Evolutionary conservation across 768 basidiomycete species (phyloP).

Genomic region (Hypholoma sublateritium): DNA sequence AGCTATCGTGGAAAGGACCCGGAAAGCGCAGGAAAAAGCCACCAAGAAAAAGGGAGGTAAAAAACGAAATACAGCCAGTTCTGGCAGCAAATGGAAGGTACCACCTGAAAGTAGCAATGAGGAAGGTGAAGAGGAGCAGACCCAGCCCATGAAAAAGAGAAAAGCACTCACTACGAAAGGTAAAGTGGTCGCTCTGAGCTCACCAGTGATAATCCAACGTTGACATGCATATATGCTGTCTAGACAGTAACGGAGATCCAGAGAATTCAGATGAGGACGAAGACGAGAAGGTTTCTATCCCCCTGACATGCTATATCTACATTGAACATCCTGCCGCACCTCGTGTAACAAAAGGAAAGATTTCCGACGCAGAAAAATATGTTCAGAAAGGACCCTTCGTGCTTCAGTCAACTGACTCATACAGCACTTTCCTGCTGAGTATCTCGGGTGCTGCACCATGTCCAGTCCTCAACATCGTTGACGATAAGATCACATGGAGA

Average conservation of each 20-base stretch:
- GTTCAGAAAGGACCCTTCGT: conserved; percentile 5
- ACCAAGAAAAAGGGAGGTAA: background rate
- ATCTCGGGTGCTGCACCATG: background rate
- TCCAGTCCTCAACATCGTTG: background rate
- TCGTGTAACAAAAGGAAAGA: too few relatives aligned
- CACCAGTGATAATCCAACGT: background rate
- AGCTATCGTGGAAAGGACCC: background rate
- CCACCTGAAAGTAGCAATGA: too few relatives aligned
- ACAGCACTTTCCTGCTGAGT: background rate
- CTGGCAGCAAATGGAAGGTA: background rate
- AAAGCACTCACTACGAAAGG: background rate
- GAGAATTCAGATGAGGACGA: too few relatives aligned
- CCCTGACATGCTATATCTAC: too few relatives aligned
- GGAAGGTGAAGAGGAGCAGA: background rate
- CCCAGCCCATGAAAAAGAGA: background rate
- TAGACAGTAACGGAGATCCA: too few relatives aligned
- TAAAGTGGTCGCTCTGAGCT: background rate
- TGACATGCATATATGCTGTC: too few relatives aligned
- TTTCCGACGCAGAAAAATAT: background rate
- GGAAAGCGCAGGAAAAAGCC: background rate
- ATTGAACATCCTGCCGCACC: too few relatives aligned
- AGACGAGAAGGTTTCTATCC: too few relatives aligned
- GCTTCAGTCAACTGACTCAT: conserved; percentile 1
- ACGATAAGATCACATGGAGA: conserved; percentile 9
- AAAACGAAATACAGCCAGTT: background rate